Evolutionary conservation across 2,329 filamentous ascomycete genomes (phyloP).

Genomic region (Fusarium keratoplasticum): DNA sequence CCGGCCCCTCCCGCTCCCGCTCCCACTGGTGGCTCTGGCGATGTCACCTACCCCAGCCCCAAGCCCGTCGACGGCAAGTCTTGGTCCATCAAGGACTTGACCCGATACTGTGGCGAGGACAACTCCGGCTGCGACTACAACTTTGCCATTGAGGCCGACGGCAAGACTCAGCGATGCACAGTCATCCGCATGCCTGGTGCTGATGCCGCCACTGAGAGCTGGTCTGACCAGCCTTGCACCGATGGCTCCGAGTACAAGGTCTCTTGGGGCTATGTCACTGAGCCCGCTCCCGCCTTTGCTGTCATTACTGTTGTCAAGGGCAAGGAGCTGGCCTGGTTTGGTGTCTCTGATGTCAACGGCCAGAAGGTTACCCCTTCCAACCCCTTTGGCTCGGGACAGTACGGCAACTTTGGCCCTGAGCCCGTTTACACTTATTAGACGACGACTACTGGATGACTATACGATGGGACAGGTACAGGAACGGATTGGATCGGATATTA

Average conservation of each 20-base stretch:
- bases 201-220: slow-evolving; percentile 27
- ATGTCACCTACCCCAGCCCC: slow-evolving; percentile 12
- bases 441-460: background rate
- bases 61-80: slow-evolving; percentile 15
- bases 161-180: slow-evolving; percentile 31
- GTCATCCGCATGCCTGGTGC: slow-evolving; percentile 26
- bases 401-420: slow-evolving; percentile 23
- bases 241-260: slow-evolving; percentile 19
- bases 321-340: slow-evolving; percentile 38
- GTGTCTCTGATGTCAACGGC: slow-evolving; percentile 29
- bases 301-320: slow-evolving; percentile 26
- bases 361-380: slow-evolving; percentile 21
- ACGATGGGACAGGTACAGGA: background rate
- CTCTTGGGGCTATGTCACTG: slow-evolving; percentile 34
- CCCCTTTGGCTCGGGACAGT: slow-evolving; percentile 32
- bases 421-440: slow-evolving; percentile 33
- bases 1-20: background rate
- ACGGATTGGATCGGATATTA: background rate
- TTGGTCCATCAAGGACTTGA: slow-evolving; percentile 28
- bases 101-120: slow-evolving; percentile 28
- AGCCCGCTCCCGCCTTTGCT: slow-evolving; percentile 32
- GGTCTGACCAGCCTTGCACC: slow-evolving; percentile 30
- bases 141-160: slow-evolving; percentile 25
- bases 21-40: background rate
- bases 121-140: slow-evolving; percentile 33